Percentiles rank a stretch among this genome's conserved stretches.
phyloP scores from a whole-genome alignment of 495 filamentous ascomycete species.

The Neurospora sp. region DNA sequence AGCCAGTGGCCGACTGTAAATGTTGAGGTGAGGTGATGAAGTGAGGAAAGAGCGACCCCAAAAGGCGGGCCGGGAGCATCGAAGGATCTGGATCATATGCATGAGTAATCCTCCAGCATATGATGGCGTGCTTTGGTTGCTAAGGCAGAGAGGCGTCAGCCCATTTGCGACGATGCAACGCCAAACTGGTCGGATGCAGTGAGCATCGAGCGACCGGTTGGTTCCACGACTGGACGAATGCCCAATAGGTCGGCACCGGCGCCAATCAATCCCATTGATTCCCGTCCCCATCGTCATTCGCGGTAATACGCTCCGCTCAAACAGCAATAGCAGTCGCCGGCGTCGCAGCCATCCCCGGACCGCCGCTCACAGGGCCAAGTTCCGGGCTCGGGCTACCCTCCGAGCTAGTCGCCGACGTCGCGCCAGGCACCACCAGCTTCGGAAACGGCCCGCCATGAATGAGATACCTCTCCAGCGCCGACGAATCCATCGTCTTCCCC shows the following conservation, averaged over 20 bases:
- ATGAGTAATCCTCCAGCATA: not conserved
- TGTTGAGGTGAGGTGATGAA: not conserved
- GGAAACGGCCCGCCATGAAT: conserved; percentile 32
- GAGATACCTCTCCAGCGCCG: conserved; percentile 32
- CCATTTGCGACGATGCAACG: not conserved
- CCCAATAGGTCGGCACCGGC: not conserved
- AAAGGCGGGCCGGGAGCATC: not conserved
- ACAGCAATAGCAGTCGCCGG: not conserved
- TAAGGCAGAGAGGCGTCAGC: not conserved
- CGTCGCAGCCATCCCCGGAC: not conserved
- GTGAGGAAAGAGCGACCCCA: not conserved
- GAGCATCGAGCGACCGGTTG: not conserved
- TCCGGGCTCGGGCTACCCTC: not conserved
- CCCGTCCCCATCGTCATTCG: not conserved
- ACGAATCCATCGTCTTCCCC: conserved; percentile 29
- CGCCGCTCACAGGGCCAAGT: not conserved
- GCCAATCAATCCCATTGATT: not conserved
- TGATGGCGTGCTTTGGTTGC: not conserved
- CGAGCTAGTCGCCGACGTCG: not conserved
- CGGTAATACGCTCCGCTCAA: not conserved
- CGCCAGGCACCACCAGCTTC: conserved; percentile 3
- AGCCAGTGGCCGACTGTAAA: not conserved
- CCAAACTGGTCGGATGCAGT: not conserved
- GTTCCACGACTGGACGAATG: not conserved
- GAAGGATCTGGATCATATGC: not conserved